Conservation (phyloP, 225 moss, liverwort and hornwort species). For the Takakia lepidozioides region DNA sequence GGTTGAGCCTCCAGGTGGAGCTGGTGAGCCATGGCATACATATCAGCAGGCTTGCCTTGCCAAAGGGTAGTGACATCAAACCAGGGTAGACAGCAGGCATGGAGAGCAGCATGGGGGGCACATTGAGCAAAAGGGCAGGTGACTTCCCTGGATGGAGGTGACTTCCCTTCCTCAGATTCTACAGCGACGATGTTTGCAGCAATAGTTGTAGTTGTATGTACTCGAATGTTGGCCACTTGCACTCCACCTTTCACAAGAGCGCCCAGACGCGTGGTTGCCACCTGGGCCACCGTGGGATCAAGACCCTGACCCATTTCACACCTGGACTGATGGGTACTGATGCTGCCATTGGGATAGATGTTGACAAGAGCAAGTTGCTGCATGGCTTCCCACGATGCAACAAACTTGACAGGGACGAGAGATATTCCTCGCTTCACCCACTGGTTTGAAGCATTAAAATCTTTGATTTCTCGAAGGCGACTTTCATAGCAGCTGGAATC, state of each 20-base stretch:
- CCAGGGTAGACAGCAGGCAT: too few relatives aligned
- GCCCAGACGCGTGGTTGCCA: constrained; percentile 67
- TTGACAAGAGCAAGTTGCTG: constrained; percentile 67
- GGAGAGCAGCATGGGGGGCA: too few relatives aligned
- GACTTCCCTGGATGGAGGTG: too few relatives aligned
- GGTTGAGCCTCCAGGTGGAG: too few relatives aligned
- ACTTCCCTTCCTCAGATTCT: constrained; percentile 54
- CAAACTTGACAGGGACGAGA: constrained; percentile 67
- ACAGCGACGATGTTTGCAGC: constrained; percentile 64
- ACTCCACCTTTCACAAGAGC: constrained; percentile 44
- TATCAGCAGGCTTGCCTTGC: too few relatives aligned
- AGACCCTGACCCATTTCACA: constrained; percentile 92
- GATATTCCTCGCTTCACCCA: constrained; percentile 74
- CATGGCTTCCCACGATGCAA: constrained; percentile 34
- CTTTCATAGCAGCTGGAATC: constrained; percentile 55
- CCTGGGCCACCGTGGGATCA: constrained; percentile 82
- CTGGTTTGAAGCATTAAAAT: constrained; percentile 52
- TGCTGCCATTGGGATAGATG: constrained; percentile 72
- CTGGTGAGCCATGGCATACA: too few relatives aligned
- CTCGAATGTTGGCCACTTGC: constrained; percentile 48
- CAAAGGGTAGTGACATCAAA: too few relatives aligned
- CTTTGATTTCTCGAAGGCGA: constrained; percentile 28
- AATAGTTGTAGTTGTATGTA: constrained; percentile 43
- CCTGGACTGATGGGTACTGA: constrained; percentile 63
- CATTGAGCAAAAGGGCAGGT: too few relatives aligned